These are phyloP conservation scores for Cercospora brassicicola DNA, from an alignment of 2,329 filamentous ascomycete species.

Conservation along the genomic window DNA sequence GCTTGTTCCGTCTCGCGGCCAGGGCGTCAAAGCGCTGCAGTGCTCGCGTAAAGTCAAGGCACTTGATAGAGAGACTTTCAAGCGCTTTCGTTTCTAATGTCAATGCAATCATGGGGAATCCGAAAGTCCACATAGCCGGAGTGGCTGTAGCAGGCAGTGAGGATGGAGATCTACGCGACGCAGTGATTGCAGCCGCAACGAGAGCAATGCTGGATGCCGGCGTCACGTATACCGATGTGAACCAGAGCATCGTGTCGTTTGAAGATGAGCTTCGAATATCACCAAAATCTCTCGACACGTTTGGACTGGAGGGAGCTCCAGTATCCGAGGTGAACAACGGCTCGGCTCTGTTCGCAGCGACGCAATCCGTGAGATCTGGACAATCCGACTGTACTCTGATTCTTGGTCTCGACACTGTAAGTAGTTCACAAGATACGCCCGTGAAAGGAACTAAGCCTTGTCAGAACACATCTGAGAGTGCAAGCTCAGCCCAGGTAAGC, in stretches of 20 bases:
- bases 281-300: conserved; percentile 23
- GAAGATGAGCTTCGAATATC: conserved; percentile 23
- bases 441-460: not conserved
- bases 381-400: conserved; percentile 27
- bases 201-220: conserved; percentile 35
- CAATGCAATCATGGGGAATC: conserved; percentile 21
- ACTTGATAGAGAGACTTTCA: not conserved
- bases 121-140: conserved; percentile 30
- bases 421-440: not conserved
- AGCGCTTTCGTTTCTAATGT: not conserved
- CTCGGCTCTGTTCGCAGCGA: conserved; percentile 25
- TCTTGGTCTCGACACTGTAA: conserved; percentile 28
- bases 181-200: conserved; percentile 26
- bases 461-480: conserved; percentile 3
- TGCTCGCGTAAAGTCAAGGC: not conserved
- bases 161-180: conserved; percentile 8
- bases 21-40: not conserved
- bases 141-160: conserved; percentile 20
- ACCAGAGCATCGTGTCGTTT: conserved; percentile 27
- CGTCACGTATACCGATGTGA: conserved; percentile 30
- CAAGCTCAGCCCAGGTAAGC: not conserved
- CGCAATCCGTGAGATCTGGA: conserved; percentile 24
- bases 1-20: conserved; percentile 4
- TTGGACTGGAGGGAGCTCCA: conserved; percentile 28
- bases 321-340: conserved; percentile 26